phyloP scores from a whole-genome alignment of 2,329 filamentous ascomycete species.

The Pseudocercospora crystallina region DNA sequence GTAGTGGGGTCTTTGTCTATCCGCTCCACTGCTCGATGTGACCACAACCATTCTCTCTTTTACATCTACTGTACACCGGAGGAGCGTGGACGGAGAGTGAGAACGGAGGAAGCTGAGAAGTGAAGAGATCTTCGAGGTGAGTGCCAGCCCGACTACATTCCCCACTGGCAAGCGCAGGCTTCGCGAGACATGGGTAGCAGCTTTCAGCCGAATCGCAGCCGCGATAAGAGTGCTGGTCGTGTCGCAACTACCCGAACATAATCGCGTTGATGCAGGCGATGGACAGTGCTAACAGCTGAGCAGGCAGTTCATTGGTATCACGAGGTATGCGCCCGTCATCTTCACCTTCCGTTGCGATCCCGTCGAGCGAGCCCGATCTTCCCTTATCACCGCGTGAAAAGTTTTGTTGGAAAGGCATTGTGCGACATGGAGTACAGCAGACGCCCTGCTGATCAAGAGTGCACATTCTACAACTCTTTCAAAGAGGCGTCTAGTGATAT shows the following conservation, averaged over 20 bases:
- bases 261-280: no score
- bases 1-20: no score
- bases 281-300: conserved; percentile 11
- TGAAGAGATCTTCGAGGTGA: neutral
- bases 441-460: neutral
- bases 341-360: conserved; percentile 2
- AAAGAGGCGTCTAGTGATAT: neutral
- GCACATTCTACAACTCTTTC: neutral
- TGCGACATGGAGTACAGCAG: neutral
- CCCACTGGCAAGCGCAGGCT: no score
- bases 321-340: conserved; percentile 19
- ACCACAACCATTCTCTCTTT: no score
- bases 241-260: no score
- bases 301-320: conserved; percentile 21
- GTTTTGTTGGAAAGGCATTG: conserved; percentile 15
- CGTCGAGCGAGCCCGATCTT: conserved; percentile 2
- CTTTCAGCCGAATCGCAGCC: no score
- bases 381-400: conserved; percentile 6
- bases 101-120: neutral
- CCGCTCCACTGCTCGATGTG: no score
- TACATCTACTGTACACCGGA: neutral
- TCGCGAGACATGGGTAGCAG: no score
- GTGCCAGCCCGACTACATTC: no score
- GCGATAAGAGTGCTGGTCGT: no score
- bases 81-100: conserved; percentile 5